phyloP scores from a whole-genome alignment of 108 stramenopile genomes.

The Chaetoceros tenuissimus region DNA sequence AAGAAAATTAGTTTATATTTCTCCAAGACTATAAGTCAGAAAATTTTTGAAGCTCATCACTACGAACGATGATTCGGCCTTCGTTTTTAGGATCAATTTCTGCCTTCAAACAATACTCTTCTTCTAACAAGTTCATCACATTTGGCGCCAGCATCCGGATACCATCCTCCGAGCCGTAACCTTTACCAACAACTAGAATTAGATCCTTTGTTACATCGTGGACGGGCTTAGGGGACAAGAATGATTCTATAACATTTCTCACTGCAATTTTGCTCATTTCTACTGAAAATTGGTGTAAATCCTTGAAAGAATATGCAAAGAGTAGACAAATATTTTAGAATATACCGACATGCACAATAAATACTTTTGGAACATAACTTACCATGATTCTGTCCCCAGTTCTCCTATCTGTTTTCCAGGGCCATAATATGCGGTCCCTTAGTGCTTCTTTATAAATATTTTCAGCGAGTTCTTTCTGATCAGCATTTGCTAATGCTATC shows the following conservation, averaged over 20 bases:
- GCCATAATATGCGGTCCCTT: constrained; percentile 29
- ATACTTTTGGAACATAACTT: not conserved
- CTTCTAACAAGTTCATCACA: constrained; percentile 17
- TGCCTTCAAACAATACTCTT: constrained; percentile 35
- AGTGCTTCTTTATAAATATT: constrained; percentile 49
- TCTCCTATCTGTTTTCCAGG: constrained; percentile 13
- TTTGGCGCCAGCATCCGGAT: constrained; percentile 33
- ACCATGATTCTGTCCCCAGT: constrained; percentile 12
- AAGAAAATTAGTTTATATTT: not conserved
- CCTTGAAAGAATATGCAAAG: constrained; percentile 12
- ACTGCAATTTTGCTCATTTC: constrained; percentile 64
- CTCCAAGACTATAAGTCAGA: constrained; percentile 8
- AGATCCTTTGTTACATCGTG: constrained; percentile 21
- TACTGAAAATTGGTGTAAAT: constrained; percentile 52
- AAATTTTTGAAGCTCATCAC: constrained; percentile 16
- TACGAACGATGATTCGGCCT: constrained; percentile 36
- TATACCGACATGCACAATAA: not conserved
- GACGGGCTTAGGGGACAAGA: constrained; percentile 10
- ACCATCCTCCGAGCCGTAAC: constrained; percentile 32
- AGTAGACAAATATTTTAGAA: constrained; percentile 6
- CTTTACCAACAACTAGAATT: constrained; percentile 60
- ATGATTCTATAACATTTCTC: constrained; percentile 41
- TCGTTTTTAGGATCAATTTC: constrained; percentile 31
- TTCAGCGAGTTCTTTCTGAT: constrained; percentile 55
- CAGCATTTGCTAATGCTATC: constrained; percentile 54